Base-by-base conservation (phyloP, 441 rosid genomes). In the Populus hybrid region DNA sequence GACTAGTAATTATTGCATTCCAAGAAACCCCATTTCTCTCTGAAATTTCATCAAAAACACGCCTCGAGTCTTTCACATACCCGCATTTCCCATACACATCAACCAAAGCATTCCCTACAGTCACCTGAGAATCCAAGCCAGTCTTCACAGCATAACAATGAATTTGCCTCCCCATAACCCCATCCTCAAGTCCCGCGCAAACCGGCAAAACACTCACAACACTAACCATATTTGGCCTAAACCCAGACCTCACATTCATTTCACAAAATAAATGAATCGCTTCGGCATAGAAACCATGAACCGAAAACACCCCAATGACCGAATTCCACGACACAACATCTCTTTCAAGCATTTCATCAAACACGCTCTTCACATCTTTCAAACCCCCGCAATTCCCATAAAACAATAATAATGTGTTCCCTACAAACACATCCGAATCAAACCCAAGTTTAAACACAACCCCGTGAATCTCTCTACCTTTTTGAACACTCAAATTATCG, bases 281-380 rank as follows among this genome's bases (percentile, higher is more conserved):
- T 66, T 83, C 86, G 68, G 67, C 72, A 0, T 86, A 82, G 34
- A 76, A 65, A 2, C 90, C 95, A 75, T 85, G 72, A 85, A 85
- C 85, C 72, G 87, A 88, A 78, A 83, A 90, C 72, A 92, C 97
- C 73, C 89, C 89, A 78, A 92, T 89, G 86, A 91, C 80, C 10
- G 87, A 85, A 71, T 94, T 95, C 98, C 99, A 95, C n/a, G 98
- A 89, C 81, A 92, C 95, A 86, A 89, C 86, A 79, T 92, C 97
- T 69, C 93, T 94, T n/a, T 89, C 90, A 40, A 79, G 75, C 89
- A 93, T 84, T 89, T 85, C 90, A 87, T 90, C 97, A 69, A 95
- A 95, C 92, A 92, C 85, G 83, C 85, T 86, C 73, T 78, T 74
- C n/a, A 94, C 98, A 83, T 80, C 77, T 12, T 23, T 80, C 82